phyloP scores from a whole-genome alignment of 306 rosid genomes.

The Castanea crenata region DNA sequence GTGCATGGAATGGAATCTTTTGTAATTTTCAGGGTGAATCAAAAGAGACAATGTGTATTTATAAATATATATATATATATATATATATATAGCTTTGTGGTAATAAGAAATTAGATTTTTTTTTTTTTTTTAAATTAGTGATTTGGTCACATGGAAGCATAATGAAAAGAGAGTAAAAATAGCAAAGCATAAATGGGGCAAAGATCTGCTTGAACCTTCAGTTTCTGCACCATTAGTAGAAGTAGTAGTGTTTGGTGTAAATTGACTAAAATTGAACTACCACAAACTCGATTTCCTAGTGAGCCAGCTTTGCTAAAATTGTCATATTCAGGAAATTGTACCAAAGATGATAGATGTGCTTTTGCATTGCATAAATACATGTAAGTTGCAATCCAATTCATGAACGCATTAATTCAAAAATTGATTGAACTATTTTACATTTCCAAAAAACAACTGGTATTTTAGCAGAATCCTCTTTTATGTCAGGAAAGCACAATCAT shows the following conservation, averaged over 20 bases:
- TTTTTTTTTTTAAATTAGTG: too few relatives aligned
- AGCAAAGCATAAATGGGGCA: not conserved
- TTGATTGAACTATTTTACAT: slow-evolving; percentile 23
- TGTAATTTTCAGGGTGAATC: slow-evolving; percentile 51
- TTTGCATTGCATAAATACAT: not conserved
- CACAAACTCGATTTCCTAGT: slow-evolving; percentile 4
- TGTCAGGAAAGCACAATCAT: slow-evolving; percentile 45
- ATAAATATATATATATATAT: slow-evolving; percentile 33
- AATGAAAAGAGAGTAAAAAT: not conserved
- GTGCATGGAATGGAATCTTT: slow-evolving; percentile 38
- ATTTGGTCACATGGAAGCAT: not conserved
- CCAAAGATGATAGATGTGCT: slow-evolving; percentile 31
- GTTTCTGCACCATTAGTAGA: not conserved
- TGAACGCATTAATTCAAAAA: not conserved
- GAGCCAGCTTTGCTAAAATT: slow-evolving; percentile 30
- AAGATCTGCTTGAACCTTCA: not conserved
- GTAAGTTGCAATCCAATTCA: not conserved
- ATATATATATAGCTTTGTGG: slow-evolving; percentile 28
- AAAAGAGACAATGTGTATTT: slow-evolving; percentile 30
- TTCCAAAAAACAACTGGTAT: slow-evolving; percentile 12
- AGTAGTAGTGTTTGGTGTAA: too few relatives aligned
- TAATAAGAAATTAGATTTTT: slow-evolving; percentile 13
- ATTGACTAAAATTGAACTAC: too few relatives aligned
- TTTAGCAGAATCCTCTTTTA: slow-evolving; percentile 23
- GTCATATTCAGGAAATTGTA: not conserved